Percentiles rank a stretch among this genome's conserved stretches.
Evolutionary conservation across 78 protist species (phyloP).

Genomic region (Blattamonas nauphoetae): DNA sequence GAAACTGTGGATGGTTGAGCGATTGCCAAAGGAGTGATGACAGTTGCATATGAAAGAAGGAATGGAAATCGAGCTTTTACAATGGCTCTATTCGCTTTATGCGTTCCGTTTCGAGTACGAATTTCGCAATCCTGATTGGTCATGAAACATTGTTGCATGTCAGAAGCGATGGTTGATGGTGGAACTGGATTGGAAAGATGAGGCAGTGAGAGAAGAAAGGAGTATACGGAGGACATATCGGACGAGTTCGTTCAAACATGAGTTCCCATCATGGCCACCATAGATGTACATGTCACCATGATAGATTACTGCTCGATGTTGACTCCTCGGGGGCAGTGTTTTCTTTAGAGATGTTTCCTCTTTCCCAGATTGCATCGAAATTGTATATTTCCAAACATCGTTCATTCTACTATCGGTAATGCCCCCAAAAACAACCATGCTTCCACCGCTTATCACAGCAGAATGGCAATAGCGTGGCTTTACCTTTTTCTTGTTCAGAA

Average conservation of each 20-base stretch:
- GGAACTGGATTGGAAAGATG: background rate
- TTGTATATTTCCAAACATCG: background rate
- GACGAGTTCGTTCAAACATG: background rate
- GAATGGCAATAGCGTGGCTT: background rate
- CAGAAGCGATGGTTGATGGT: background rate
- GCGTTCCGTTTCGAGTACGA: background rate
- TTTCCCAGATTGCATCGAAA: background rate
- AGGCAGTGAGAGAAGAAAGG: background rate
- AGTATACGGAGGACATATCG: background rate
- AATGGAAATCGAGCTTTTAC: background rate
- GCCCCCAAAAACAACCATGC: background rate
- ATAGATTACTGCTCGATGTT: background rate
- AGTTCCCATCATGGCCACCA: background rate
- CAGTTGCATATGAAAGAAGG: background rate
- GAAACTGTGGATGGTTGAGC: too few relatives aligned
- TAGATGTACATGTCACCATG: background rate
- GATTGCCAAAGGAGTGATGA: too few relatives aligned
- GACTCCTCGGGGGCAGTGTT: background rate
- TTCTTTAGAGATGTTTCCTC: background rate
- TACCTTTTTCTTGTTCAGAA: background rate
- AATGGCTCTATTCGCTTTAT: background rate
- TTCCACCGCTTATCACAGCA: background rate
- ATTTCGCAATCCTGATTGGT: background rate
- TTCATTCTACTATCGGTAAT: background rate
- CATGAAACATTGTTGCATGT: background rate